These are phyloP conservation scores for Moricandia moricandioides DNA, from an alignment of 345 rosid species.

Conservation along the genomic window DNA sequence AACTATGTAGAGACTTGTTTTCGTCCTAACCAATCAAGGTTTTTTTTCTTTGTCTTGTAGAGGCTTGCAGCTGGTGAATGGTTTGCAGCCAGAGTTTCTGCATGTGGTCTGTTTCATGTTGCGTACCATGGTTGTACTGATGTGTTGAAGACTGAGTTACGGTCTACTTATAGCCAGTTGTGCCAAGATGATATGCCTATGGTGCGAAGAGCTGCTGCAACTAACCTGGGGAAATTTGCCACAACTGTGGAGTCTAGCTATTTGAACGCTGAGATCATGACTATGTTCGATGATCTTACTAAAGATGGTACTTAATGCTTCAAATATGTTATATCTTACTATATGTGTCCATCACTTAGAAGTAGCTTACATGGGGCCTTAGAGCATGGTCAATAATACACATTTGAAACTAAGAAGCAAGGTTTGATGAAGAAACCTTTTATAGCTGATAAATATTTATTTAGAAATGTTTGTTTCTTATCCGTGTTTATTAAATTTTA, in stretches of 20 bases:
- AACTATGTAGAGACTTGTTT: too few species aligned
- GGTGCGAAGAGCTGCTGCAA: conserved; percentile 97
- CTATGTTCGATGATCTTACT: conserved; percentile 86
- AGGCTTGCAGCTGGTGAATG: conserved; percentile 95
- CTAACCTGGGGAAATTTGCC: conserved; percentile 90
- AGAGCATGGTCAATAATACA: not conserved
- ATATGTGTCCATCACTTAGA: not conserved
- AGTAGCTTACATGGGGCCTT: not conserved
- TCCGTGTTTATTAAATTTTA: not conserved
- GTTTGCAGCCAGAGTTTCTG: conserved; percentile 96
- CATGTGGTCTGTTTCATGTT: conserved; percentile 87
- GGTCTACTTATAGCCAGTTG: conserved; percentile 65
- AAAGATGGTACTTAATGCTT: conserved; percentile 64
- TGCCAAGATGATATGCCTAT: conserved; percentile 99
- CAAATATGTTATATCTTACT: not conserved
- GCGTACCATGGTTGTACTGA: conserved; percentile 86
- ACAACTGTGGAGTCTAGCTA: conserved; percentile 74
- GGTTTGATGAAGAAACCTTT: not conserved
- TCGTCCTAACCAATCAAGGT: not conserved
- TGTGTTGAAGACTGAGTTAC: conserved; percentile 64
- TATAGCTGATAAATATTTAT: not conserved
- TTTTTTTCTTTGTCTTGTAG: conserved; percentile 37
- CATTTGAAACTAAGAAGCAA: not conserved
- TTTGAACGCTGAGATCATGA: conserved; percentile 83
- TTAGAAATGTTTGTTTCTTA: not conserved